Evolutionary conservation across 1,139 yeast genomes (phyloP).

Genomic region (Suhomyces panamericanus): DNA sequence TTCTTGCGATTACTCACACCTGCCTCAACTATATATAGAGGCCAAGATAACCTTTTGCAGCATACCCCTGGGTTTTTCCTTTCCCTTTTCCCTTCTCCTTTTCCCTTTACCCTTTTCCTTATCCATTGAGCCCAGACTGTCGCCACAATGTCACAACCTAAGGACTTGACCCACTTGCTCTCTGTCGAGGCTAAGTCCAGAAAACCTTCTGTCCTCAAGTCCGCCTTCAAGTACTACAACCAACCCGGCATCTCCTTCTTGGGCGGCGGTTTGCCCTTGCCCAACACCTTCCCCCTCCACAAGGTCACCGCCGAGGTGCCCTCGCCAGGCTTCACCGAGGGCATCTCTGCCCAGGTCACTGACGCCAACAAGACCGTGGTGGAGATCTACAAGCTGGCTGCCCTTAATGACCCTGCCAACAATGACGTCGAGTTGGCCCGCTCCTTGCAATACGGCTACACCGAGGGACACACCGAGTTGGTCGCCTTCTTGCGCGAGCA

Average conservation of each 20-base stretch:
- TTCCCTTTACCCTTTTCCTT: no score
- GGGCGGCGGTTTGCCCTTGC: conserved; percentile 93
- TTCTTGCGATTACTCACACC: conserved; percentile 7
- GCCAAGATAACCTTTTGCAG: neutral
- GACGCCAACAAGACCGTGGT: conserved; percentile 46
- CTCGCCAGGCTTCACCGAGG: conserved; percentile 70
- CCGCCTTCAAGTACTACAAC: conserved; percentile 74
- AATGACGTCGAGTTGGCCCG: conserved; percentile 74
- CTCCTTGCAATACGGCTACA: conserved; percentile 88
- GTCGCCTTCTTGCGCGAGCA: conserved; percentile 72
- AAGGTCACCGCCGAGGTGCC: conserved; percentile 69
- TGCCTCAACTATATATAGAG: conserved; percentile 1
- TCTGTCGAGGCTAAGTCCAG: conserved; percentile 81
- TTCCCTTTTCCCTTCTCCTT: no score
- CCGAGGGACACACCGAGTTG: conserved; percentile 77
- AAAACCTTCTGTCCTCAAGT: conserved; percentile 76
- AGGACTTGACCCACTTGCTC: conserved; percentile 72
- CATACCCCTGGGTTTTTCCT: no score
- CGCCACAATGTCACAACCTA: conserved; percentile 33
- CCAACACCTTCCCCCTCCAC: conserved; percentile 92
- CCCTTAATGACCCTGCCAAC: conserved; percentile 31
- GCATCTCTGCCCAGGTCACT: conserved; percentile 69
- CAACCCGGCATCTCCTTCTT: conserved; percentile 80
- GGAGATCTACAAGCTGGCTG: conserved; percentile 45
- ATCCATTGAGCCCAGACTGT: neutral